Evolutionary conservation across 305 asterid species (phyloP), one percentile per base, ranked within the genome.

Genomic region (Rubia peregrina): DNA sequence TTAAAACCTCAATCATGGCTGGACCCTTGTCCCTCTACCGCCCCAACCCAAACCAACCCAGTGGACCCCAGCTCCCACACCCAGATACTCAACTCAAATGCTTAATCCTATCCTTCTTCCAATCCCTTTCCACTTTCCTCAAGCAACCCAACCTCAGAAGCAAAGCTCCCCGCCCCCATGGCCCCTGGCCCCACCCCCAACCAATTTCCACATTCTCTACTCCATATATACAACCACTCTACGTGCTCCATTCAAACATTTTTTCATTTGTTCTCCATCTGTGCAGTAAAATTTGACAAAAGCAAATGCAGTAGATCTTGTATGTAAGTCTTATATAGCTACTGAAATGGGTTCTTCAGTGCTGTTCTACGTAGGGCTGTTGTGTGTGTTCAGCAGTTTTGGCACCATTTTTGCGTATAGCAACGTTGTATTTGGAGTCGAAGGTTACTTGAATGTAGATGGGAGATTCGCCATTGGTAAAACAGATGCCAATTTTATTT

Each of bases 81-180:
- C 38, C 21, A 7, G 6, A 51, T 1, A 0, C 59, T 51, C 59
- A 51, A 24, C 57, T 51, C 57, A 51, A 30, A 19, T 51, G 57
- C 57, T 16, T 16, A 51, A 30, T 51, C 57, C 16, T 5, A 6
- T 51, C n/a, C 59, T 51, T 7, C 59, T 21, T 51, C 59, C 83
- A 78, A 78, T 73, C 74, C 55, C 67, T 79, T 69, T 72, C 5
- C 87, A 71, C 78, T 69, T 79, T 64, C 70, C 53, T 77, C 70
- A 85, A 84, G 89, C 89, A 83, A 88, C 75, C 85, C 79, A 84
- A 14, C 57, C 57, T 21, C 57, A 49, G 57, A 51, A 51, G 59
- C 59, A 51, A 48, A 48, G 46, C 46, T 42, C 46, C 46, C 46
- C 46, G 79, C 76, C 46, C 13, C 43, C 24, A 63, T 63, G 48